phyloP scores from a whole-genome alignment of 495 filamentous ascomycete genomes.

The Aspergillus kassunensis region DNA sequence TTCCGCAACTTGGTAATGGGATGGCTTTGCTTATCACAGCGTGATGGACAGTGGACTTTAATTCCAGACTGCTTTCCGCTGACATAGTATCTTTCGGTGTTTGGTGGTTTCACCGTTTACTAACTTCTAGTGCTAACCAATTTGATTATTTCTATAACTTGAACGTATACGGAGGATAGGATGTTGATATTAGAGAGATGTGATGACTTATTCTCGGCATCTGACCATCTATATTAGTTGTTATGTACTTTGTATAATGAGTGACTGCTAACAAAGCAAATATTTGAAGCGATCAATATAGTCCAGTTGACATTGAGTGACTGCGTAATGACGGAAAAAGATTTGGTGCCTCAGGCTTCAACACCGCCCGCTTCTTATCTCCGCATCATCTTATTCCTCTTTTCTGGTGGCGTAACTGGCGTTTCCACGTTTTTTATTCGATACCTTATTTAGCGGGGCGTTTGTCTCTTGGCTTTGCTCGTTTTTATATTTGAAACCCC shows the following conservation, averaged over 20 bases:
- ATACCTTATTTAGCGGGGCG: neutral
- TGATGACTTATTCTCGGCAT: neutral
- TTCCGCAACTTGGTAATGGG: neutral
- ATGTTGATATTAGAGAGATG: no score
- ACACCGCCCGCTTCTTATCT: neutral
- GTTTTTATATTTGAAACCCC: neutral
- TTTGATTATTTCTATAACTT: no score
- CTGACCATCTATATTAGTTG: no score
- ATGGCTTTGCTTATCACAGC: no score
- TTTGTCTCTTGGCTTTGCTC: neutral
- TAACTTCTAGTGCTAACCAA: conserved; percentile 6
- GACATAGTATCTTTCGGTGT: neutral
- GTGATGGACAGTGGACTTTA: no score
- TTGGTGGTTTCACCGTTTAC: neutral
- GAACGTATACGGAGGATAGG: no score
- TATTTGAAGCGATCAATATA: neutral
- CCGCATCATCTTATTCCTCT: neutral
- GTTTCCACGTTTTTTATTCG: neutral
- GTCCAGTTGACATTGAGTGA: no score
- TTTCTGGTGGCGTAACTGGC: neutral
- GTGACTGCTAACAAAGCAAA: no score
- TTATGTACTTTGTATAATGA: no score
- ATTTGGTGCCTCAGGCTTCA: neutral
- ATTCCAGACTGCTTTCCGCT: no score
- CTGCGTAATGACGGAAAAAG: no score